Evolutionary conservation across 2,329 filamentous ascomycete genomes (phyloP), one percentile per base, ranked within the genome.

Genomic region (Colletotrichum paranaense): DNA sequence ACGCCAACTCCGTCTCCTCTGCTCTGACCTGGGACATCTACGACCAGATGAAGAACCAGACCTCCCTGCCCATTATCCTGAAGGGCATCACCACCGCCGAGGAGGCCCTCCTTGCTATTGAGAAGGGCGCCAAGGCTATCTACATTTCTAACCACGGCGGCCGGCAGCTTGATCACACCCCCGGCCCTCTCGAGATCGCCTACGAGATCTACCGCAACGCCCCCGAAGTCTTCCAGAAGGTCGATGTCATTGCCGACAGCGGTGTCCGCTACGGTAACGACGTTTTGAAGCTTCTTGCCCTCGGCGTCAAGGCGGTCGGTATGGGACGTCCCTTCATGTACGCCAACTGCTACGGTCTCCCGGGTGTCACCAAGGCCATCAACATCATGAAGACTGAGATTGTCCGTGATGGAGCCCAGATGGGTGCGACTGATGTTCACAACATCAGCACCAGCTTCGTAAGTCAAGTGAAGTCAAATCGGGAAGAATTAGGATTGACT

Each of bases 301-400:
- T 85, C 1, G 83, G 84, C 19, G 84, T 82, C 22, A 82, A 81
- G 71, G 81, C 79, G 11, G 81, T 85, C 1, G 80, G 87, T 19
- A 76, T 89, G 14, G 87, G 86, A 14, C 78, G 87, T 16, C 79
- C 83, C 0, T 82, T 87, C 76, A 87, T 89, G 85, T 89, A 84
- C 77, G 83, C 86, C 62, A 88, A 88, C 75, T 78, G 84, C 49
- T 89, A 86, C 75, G 87, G 87, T 3, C 78, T 81, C 5, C 82
- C 84, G 26, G 87, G 87, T 26, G 86, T 88, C 3, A 79, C 79
- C 67, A 84, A 83, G 79, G 82, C 82, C 6, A 85, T 88, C 65
- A 77, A 85, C 64, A 83, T 89, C 24, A 79, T 88, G 72, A 88
- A 87, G 81, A 80, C 82, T 52, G 86, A 88, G 80, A 81, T 88